Conservation (phyloP, 495 filamentous ascomycete species). For the Neurospora sp. region DNA sequence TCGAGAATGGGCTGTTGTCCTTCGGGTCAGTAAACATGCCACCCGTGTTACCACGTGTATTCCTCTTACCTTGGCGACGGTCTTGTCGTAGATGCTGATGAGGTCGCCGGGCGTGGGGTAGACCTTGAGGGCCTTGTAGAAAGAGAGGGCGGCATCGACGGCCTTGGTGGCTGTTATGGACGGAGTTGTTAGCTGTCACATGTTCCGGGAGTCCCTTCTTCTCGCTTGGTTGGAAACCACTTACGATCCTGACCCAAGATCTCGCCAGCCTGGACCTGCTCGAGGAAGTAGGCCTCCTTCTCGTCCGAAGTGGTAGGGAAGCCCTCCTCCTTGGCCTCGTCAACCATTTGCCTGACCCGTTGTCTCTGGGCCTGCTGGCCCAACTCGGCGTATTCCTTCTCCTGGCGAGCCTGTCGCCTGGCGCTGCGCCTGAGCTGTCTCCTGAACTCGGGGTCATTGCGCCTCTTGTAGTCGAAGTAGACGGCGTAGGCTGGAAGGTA, state of each 20-base stretch:
- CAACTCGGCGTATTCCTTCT: slow-evolving; percentile 67
- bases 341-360: slow-evolving; percentile 58
- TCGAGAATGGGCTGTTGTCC: slow-evolving; percentile 68
- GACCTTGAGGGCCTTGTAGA: slow-evolving; percentile 97
- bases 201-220: not conserved
- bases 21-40: not conserved
- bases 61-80: slow-evolving; percentile 66
- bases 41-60: not conserved
- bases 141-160: slow-evolving; percentile 80
- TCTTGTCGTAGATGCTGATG: slow-evolving; percentile 96
- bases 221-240: slow-evolving; percentile 5
- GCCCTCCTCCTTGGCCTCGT: slow-evolving; percentile 74
- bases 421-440: slow-evolving; percentile 75
- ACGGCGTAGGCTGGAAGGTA: slow-evolving; percentile 52
- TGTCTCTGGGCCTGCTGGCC: slow-evolving; percentile 59
- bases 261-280: slow-evolving; percentile 82
- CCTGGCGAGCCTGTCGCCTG: slow-evolving; percentile 59
- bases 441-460: slow-evolving; percentile 78
- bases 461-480: slow-evolving; percentile 92
- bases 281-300: slow-evolving; percentile 78
- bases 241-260: slow-evolving; percentile 47
- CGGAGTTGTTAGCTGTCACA: not conserved
- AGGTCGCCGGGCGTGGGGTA: slow-evolving; percentile 89
- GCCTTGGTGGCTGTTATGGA: slow-evolving; percentile 49
- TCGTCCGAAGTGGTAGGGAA: slow-evolving; percentile 87